A percentile compares a stretch with the other conserved stretches of the same genome.
Evolutionary conservation across 1,284 basidiomycete genomes (phyloP).

Genomic region (Ceratobasidium papillatum): DNA sequence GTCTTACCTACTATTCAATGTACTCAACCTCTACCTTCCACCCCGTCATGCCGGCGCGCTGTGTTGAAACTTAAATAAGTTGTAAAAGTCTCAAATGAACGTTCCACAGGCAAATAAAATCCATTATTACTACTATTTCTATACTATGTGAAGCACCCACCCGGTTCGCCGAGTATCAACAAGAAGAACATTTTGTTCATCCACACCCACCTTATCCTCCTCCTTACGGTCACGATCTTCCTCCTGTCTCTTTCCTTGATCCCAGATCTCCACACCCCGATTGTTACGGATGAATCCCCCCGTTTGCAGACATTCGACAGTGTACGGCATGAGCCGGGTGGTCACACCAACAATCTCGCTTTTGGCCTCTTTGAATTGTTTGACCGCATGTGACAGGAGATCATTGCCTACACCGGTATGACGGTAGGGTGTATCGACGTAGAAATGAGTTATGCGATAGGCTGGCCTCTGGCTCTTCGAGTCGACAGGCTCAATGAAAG

Average conservation of each 20-base stretch:
- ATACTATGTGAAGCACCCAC: not conserved
- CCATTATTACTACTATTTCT: not conserved
- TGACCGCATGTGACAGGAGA: not conserved
- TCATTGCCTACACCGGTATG: conserved; percentile 27
- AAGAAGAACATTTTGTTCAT: not conserved
- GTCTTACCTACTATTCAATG: too few species aligned
- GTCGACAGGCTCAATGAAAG: not conserved
- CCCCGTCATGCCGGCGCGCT: too few species aligned
- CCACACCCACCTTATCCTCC: not conserved
- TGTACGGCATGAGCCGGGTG: conserved; percentile 14
- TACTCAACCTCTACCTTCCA: too few species aligned
- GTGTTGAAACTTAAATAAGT: not conserved
- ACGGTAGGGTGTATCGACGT: conserved; percentile 37
- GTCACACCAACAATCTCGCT: conserved; percentile 26
- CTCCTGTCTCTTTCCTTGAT: conserved; percentile 2
- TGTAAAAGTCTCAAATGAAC: not conserved
- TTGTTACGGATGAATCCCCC: conserved; percentile 14
- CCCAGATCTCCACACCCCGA: conserved; percentile 6
- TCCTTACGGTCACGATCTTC: not conserved
- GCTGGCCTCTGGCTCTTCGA: not conserved
- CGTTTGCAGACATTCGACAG: conserved; percentile 13
- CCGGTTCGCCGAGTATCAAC: conserved; percentile 29
- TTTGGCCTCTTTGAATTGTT: not conserved
- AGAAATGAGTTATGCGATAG: conserved; percentile 21
- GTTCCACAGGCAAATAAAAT: not conserved